phyloP scores from a whole-genome alignment of 306 rosid genomes.

The Prunus fruticosa region DNA sequence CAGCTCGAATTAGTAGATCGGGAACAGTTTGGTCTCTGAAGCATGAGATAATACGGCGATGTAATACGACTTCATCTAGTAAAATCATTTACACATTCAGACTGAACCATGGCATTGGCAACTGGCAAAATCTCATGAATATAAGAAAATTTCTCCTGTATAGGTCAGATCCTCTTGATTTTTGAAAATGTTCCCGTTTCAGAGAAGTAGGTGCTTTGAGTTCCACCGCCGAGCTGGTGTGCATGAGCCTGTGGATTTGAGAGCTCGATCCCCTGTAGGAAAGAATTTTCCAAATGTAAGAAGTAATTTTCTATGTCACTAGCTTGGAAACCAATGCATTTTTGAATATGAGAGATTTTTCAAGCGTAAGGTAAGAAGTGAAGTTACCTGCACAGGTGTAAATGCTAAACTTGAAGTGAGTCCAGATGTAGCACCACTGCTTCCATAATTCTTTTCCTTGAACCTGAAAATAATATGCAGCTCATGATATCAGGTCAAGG shows the following conservation, averaged over 20 bases:
- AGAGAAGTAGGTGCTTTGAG: conserved; percentile 92
- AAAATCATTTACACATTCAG: not conserved
- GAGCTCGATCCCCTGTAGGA: conserved; percentile 83
- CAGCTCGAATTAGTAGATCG: not conserved
- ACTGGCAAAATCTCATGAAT: not conserved
- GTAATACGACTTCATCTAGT: not conserved
- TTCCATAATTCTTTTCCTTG: conserved; percentile 82
- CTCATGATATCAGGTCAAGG: conserved; percentile 3
- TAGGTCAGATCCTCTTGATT: conserved; percentile 68
- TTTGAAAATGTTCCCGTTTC: conserved; percentile 95
- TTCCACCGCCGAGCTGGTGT: conserved; percentile 93
- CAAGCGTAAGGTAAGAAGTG: conserved; percentile 3
- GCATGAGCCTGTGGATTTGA: conserved; percentile 94
- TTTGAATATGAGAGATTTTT: not conserved
- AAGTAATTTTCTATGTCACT: not conserved
- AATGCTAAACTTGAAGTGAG: conserved; percentile 90
- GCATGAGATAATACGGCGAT: too few species aligned
- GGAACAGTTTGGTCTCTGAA: not conserved
- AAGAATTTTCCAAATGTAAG: not conserved
- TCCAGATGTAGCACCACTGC: conserved; percentile 94
- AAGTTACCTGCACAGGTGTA: conserved; percentile 91
- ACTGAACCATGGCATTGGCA: not conserved
- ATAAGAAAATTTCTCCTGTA: not conserved
- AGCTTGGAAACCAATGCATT: conserved; percentile 2
- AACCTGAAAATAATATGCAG: conserved; percentile 50